Evolutionary conservation across 352 stramenopile genomes (phyloP), one percentile per base, ranked within the genome.

Genomic region (Thraustochytrium striatum): DNA sequence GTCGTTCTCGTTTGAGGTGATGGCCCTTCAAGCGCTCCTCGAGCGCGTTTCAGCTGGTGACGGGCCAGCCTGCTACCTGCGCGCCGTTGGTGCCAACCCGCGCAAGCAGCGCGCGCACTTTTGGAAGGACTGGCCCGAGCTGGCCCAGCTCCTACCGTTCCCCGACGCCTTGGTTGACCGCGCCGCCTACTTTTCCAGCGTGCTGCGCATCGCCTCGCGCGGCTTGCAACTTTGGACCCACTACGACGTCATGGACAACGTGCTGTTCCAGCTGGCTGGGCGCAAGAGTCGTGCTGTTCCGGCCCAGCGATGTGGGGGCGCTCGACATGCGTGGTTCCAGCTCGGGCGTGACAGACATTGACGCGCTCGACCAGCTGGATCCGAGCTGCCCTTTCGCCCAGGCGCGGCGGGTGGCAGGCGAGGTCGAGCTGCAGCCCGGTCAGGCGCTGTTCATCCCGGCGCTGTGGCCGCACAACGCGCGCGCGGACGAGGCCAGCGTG

Each of bases 211-310:
- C 25, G 33, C 69, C 13, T 25, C 69, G 28, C 9, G 7, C 25
- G 72, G 78, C 21, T 2, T 82, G 44, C 39, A 58, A 38, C 72
- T 82, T 3, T 82, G 78, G 78, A 82, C 79, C 1, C 84, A 87
- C 73, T 87, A 85, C 81, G 84, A 87, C 59, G 81, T 85, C 0
- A 72, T 58, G 13, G 61, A 86, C 61, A 87, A 87, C 72, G 61
- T 85, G 3, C 82, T 87, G 55, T 43, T 72, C 2, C 84, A 87
- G 57, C n/a, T 85, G 28, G 61, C 57, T n/a, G 84, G 83, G 16
- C 82, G 35, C 5, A 87, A 87, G 62, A 72, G 38, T 87, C 13
- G 43, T 72, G 3, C 43, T 78, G 3, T 87, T 83, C 35, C 25
- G 32, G 33, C 82, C 81, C 0, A 47, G 65, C 7, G 72, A 58